Evolutionary conservation across 2,329 filamentous ascomycete species (phyloP), one percentile per base, ranked within the genome.

Genomic region (Chaetoscypha palmicola): DNA sequence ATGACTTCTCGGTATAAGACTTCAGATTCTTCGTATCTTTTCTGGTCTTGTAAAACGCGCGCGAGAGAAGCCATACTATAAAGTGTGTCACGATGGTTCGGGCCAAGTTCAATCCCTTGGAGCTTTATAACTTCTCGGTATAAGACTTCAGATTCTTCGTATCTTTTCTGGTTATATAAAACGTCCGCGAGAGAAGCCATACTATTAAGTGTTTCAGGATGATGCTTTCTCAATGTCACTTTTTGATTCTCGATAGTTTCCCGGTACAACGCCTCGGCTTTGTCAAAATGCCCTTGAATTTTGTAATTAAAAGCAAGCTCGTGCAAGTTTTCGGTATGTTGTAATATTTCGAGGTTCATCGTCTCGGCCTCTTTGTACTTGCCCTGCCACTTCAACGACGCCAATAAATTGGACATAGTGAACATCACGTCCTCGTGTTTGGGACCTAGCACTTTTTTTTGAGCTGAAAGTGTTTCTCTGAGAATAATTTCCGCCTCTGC

Each of bases 401-500:
- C 5, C 5, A 12, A 19, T 14, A 38, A 21, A 10, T 38, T 26
- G 9, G 14, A 14, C 22, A 24, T 26, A 11, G 5, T 24, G 8
- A 4, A 5, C 5, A 36, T 7, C 33, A 17, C 21, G 19, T 21
- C 19, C 7, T 11, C 11, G 33, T 38, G 36, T 21, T 39, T 17
- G 23, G 28, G 7, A 17, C 37, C 37, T 7, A 39, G 16, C 17
- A 39, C 37, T 24, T 28, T 31, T 20, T 39, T 17, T 4, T 20
- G 14, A 16, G 31, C n/a, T 16, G 8, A 3, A 8, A 31, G 14
- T 10, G 14, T 20, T 11, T 39, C 14, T 47, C 50, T 46, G 51
- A 48, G 31, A 12, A 62, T 48, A 30, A 50, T 39, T 41, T 60
- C 58, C 2, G 62, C 61, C 41, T 61, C 53, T 16, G 52, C 43